Evolutionary conservation across 805 yeast species (phyloP), one percentile per base, ranked within the genome.

Genomic region (Yamadazyma akitaensis): DNA sequence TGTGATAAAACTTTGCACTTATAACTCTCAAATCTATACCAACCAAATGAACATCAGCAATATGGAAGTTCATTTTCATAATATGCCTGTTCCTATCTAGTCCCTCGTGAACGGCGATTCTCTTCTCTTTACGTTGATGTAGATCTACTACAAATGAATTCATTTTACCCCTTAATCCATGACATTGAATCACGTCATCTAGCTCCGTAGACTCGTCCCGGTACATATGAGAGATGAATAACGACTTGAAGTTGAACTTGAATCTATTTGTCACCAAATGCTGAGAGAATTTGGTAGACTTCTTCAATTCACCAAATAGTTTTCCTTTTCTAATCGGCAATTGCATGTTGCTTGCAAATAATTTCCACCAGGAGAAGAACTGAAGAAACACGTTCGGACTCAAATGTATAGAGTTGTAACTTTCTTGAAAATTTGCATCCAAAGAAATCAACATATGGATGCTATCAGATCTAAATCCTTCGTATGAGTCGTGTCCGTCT

Each of bases 321-420:
- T 67, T 63, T 0, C 98, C 97, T 39, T 79, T 74, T 43, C 95
- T 76, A 13, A 89, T 77, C 0, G 98, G 96, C 17, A 91, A 70
- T 43, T 89, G 81, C 54, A 85, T 73, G 46, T 84, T 82, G 21
- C 92, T 84, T n/a, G 84, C 77, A 63, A 92, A 92, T 53, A 87
- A 76, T 30, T 67, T 65, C 96, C 97, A 91, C 98, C 98, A 94
- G 4, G 64, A 60, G 57, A 81, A 82, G 67, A 94, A 90, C 49
- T 82, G 85, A 7, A 67, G 60, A 53, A 92, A 73, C 0, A 83
- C 76, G 4, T 70, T 70, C 1, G 97, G 96, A 2, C 90, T 75
- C 43, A 92, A 65, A 60, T 91, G 96, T 38, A 87, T 75, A 1
- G 90, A 73, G 64, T 91, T 92, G 55, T 82, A 82, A 10, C 73